Base-by-base conservation (phyloP, 257 asterid species). In the Solanum pinnatisectum region DNA sequence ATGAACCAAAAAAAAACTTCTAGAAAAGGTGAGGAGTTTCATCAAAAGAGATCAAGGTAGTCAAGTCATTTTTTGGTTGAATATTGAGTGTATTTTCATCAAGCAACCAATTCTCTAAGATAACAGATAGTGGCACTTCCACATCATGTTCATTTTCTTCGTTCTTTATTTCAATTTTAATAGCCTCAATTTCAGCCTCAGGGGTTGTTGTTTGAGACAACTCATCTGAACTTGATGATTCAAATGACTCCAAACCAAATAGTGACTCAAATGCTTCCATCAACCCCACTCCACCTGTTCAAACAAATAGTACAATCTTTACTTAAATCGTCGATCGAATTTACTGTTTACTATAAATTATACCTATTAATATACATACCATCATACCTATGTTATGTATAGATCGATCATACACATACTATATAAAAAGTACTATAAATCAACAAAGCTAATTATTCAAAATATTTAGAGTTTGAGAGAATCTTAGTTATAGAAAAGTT, bases 31-130 rank as follows among this genome's bases (percentile, higher is more conserved):
- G 87, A 36, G 90, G 87, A 89, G 68, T 86, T 23, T 93, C 93
- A 87, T 79, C 85, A 79, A 79, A 79, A 13, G 85, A 79, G 25
- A 52, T 52, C n/a, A 79, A 79, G 39, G 4, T 44, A 25, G 65
- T 79, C 67, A 79, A 79, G 13, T 79, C 67, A 5, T 79, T 14
- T 44, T 79, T 79, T 3, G n/a, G 16, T 44, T 79, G 85, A 79
- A 79, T 79, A 72, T 35, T 72, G 81, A 35, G 81, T 13, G 85
- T 79, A 79, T 44, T 79, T 79, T 79, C 85, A 27, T 94, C 97
- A 4, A 96, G 85, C 42, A 95, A 89, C 98, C 98, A 94, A 87
- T 89, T 95, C 89, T 96, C 99, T 42, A 95, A 63, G 91, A 90
- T 84, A 15, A 44, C 56, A 1, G 96, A 90, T 12, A 95, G 78